phyloP scores from a whole-genome alignment of 495 filamentous ascomycete species.

The Penicillium desertorum region DNA sequence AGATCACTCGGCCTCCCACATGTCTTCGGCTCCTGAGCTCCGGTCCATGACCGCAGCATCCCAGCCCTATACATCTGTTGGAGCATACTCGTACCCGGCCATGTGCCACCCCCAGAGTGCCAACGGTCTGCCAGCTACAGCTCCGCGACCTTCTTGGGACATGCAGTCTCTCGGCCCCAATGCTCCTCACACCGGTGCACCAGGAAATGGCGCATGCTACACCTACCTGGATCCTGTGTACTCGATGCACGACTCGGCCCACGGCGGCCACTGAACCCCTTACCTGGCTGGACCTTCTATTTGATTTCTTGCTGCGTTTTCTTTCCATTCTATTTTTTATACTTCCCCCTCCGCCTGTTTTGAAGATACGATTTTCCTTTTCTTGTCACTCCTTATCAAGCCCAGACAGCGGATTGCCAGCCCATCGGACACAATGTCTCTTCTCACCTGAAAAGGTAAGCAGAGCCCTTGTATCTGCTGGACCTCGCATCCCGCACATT shows the following conservation, averaged over 20 bases:
- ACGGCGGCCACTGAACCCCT: constrained; percentile 23
- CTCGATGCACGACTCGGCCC: constrained; percentile 30
- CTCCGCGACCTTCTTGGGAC: constrained; percentile 37
- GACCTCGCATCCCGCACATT: constrained; percentile 14
- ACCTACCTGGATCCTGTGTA: constrained; percentile 42
- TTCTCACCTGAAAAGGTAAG: background rate
- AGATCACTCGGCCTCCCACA: constrained; percentile 20
- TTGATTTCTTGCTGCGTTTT: constrained; percentile 18
- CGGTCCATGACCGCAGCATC: constrained; percentile 33
- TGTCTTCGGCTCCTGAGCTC: constrained; percentile 33
- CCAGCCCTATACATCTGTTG: constrained; percentile 35
- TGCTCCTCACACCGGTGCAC: constrained; percentile 21
- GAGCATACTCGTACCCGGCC: constrained; percentile 38
- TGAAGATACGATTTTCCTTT: constrained; percentile 35
- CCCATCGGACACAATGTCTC: background rate
- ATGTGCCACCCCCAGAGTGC: constrained; percentile 36
- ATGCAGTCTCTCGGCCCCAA: constrained; percentile 30
- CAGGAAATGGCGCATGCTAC: constrained; percentile 30
- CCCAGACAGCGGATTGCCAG: constrained; percentile 30
- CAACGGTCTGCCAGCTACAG: constrained; percentile 27
- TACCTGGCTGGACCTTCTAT: constrained; percentile 16
- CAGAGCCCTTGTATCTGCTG: background rate
- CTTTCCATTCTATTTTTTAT: constrained; percentile 29
- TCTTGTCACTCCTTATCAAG: constrained; percentile 44
- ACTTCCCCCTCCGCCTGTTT: constrained; percentile 28